Evolutionary conservation across 805 yeast species (phyloP).

Genomic region (Yarrowia hollandica): DNA sequence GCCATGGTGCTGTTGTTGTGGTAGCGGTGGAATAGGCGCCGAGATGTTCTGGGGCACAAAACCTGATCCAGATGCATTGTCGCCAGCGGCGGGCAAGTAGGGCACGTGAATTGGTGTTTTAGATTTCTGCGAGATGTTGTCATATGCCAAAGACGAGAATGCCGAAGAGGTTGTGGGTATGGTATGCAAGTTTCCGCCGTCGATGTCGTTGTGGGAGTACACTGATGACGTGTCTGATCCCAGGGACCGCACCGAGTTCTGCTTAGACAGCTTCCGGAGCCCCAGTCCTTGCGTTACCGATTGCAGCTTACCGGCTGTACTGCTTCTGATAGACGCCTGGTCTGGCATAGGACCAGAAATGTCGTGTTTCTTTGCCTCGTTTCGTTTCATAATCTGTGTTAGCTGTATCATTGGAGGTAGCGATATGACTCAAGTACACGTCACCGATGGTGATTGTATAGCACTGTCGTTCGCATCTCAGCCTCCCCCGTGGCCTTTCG

Average conservation of each 20-base stretch:
- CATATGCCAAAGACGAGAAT: conserved; percentile 35
- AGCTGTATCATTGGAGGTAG: neutral
- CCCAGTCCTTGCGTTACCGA: conserved; percentile 25
- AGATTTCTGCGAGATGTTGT: conserved; percentile 33
- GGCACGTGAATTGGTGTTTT: conserved; percentile 35
- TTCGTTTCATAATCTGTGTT: conserved; percentile 26
- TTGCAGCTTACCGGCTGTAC: conserved; percentile 13
- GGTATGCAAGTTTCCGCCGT: conserved; percentile 19
- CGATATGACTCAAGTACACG: no score
- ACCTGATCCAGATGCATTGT: conserved; percentile 25
- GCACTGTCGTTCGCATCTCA: no score
- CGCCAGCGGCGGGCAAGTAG: conserved; percentile 34
- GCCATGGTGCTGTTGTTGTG: conserved; percentile 31
- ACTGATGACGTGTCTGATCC: conserved; percentile 23
- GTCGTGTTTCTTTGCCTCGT: conserved; percentile 26
- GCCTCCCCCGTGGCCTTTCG: no score
- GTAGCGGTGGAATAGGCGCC: conserved; percentile 39
- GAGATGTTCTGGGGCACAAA: conserved; percentile 34
- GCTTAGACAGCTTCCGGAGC: conserved; percentile 26
- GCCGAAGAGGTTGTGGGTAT: conserved; percentile 23
- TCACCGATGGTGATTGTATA: no score
- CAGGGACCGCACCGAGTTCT: conserved; percentile 18
- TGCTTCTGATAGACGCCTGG: neutral
- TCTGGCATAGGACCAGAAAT: conserved; percentile 19
- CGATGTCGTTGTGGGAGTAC: conserved; percentile 11